These are phyloP conservation scores for Collybia nuda DNA, from an alignment of 768 basidiomycete species.

Conservation along the genomic window DNA sequence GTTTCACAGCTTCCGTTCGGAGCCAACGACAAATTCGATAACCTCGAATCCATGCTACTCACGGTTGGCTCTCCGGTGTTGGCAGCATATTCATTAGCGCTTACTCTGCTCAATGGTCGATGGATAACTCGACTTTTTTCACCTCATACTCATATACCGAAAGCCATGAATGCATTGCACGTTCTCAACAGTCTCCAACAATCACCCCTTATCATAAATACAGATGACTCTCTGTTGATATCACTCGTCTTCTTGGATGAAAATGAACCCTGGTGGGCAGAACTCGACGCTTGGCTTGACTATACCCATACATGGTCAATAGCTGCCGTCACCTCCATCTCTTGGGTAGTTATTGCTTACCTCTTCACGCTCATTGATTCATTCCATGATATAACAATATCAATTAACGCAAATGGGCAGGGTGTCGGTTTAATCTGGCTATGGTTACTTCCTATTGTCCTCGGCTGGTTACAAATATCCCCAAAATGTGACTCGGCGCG, in stretches of 20 bases:
- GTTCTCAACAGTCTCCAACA: conserved; percentile 42
- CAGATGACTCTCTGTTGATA: conserved; percentile 25
- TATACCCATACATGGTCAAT: conserved; percentile 37
- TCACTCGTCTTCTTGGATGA: conserved; percentile 40
- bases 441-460: conserved; percentile 42
- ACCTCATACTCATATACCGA: conserved; percentile 26
- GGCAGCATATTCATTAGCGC: conserved; percentile 42
- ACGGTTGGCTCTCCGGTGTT: conserved; percentile 44
- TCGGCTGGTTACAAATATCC: conserved; percentile 42
- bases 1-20: conserved; percentile 50
- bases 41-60: conserved; percentile 39
- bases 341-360: conserved; percentile 46
- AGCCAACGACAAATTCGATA: conserved; percentile 34
- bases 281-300: conserved; percentile 29
- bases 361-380: conserved; percentile 36
- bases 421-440: conserved; percentile 42
- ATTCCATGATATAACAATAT: conserved; percentile 21
- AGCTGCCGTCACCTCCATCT: conserved; percentile 37
- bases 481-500: conserved; percentile 38
- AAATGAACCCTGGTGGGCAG: conserved; percentile 43
- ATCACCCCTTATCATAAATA: conserved; percentile 30
- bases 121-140: conserved; percentile 36
- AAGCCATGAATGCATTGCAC: conserved; percentile 25
- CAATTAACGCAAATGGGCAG: conserved; percentile 33
- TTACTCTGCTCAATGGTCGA: conserved; percentile 43